Conservation (phyloP, 192 early-diverging fungal genomes). For the Coemansia guatemalensis region DNA sequence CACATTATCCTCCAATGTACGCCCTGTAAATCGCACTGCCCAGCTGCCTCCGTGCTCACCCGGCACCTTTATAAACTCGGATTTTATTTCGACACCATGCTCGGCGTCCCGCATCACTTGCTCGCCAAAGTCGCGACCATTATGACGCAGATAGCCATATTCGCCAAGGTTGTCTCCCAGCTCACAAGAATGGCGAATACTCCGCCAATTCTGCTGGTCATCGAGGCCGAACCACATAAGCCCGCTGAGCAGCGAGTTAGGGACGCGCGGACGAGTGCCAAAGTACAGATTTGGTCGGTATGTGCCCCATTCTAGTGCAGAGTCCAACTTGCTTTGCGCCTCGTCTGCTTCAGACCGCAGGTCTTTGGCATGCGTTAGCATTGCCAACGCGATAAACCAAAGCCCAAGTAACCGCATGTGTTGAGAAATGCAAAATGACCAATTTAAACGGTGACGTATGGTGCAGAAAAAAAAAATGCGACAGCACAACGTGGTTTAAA, state of each 20-base stretch:
- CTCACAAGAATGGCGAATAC: slow-evolving; percentile 90
- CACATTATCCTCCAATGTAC: slow-evolving; percentile 40
- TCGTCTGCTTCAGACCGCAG: background rate
- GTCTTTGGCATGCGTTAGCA: slow-evolving; percentile 2
- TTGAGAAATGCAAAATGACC: background rate
- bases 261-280: slow-evolving; percentile 77
- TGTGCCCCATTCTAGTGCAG: slow-evolving; percentile 81
- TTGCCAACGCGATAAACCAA: background rate
- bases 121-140: slow-evolving; percentile 77
- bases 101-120: slow-evolving; percentile 54
- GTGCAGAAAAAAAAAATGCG: too few species aligned
- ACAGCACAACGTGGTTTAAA: too few species aligned
- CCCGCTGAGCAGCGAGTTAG: slow-evolving; percentile 79
- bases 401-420: slow-evolving; percentile 10
- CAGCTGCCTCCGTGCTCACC: slow-evolving; percentile 61
- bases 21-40: slow-evolving; percentile 63
- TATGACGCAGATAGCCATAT: slow-evolving; percentile 87
- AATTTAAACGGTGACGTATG: too few species aligned
- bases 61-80: slow-evolving; percentile 23
- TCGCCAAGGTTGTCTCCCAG: slow-evolving; percentile 74
- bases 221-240: slow-evolving; percentile 90
- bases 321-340: slow-evolving; percentile 29
- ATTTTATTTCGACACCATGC: slow-evolving; percentile 33
- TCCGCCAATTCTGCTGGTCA: slow-evolving; percentile 55
- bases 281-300: slow-evolving; percentile 94